A percentile compares a stretch with the other conserved stretches of the same genome.
These are phyloP conservation scores for Diplodia corticola DNA, from an alignment of 2,329 filamentous ascomycete genomes.

Conservation along the genomic window DNA sequence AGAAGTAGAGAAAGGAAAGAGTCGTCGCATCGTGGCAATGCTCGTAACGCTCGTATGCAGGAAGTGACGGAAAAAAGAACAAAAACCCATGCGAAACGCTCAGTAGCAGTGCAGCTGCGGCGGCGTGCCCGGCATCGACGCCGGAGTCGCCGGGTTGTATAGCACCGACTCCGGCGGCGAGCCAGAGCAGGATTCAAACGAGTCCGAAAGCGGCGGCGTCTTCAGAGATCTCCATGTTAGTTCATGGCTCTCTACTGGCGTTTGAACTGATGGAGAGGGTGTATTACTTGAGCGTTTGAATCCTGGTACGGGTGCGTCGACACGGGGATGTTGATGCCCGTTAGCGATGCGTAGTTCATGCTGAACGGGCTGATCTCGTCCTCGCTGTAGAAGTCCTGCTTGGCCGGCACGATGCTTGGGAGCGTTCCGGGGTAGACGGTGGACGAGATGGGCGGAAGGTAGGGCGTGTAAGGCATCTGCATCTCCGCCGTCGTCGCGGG, in stretches of 20 bases:
- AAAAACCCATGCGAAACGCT: conserved; percentile 1
- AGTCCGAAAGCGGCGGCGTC: conserved; percentile 77
- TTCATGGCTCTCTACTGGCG: conserved; percentile 26
- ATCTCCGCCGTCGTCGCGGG: conserved; percentile 39
- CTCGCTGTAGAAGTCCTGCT: conserved; percentile 63
- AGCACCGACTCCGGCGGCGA: conserved; percentile 43
- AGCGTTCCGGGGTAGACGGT: conserved; percentile 56
- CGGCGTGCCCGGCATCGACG: conserved; percentile 72
- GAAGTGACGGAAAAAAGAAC: background rate
- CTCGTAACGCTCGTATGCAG: conserved; percentile 22
- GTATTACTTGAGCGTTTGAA: conserved; percentile 74
- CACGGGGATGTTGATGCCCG: conserved; percentile 64
- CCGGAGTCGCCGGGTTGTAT: conserved; percentile 62
- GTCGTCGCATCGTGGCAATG: conserved; percentile 16
- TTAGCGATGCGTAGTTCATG: conserved; percentile 67
- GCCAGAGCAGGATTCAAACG: conserved; percentile 61
- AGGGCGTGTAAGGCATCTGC: conserved; percentile 54
- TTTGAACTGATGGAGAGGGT: conserved; percentile 38
- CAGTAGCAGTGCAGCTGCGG: conserved; percentile 50
- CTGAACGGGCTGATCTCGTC: conserved; percentile 66
- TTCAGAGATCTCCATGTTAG: conserved; percentile 38
- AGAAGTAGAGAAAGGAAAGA: conserved; percentile 16
- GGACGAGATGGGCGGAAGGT: conserved; percentile 51
- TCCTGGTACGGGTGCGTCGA: conserved; percentile 64
- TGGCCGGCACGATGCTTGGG: conserved; percentile 64